Evolutionary conservation across 1,139 yeast species (phyloP), one percentile per base, ranked within the genome.

Genomic region (Zygosaccharomyces sapae): DNA sequence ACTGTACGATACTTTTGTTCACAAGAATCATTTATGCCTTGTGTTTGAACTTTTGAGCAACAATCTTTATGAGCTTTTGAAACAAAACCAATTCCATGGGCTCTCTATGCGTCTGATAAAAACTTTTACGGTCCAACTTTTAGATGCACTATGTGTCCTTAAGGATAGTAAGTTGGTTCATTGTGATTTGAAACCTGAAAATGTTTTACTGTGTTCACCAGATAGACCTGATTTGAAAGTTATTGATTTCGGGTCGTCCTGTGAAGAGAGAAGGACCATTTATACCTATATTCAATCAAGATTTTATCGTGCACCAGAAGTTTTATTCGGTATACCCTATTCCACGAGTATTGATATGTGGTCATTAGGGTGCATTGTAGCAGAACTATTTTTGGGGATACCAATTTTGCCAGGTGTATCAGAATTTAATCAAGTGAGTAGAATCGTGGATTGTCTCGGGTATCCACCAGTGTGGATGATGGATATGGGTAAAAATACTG

Each of bases 111-210:
- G 83, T 56, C 67, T 92, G 39, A 95, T 92, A 18, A 79, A 87
- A 56, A 79, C 80, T 16, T 81, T 92, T 56, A 77, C 96, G 0
- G 79, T 75, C 49, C 99, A 94, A 67, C 70, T 92, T 42, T 70
- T 94, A 47, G 95, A 87, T 57, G 80, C 96, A 0, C 70, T 92
- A 61, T 76, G 85, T 41, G 85, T 86, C 30, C 73, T 92, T 54
- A 92, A 92, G 61, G 85, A 83, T 43, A 82, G 87, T 49, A 86
- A 87, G 57, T 76, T 92, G 61, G 89, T 92, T 39, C 99, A 92
- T 65, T 92, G 99, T 70, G 99, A 92, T 68, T 72, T 92, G 62
- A 94, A 94, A 64, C 99, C 99, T 0, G 99, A 94, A 60, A 94
- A 94, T 66, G 87, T 94, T 41, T 70, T 94, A 44, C 71, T 94